Evolutionary conservation across 2,329 filamentous ascomycete species (phyloP).

Genomic region (Penicillium griseofulvum): DNA sequence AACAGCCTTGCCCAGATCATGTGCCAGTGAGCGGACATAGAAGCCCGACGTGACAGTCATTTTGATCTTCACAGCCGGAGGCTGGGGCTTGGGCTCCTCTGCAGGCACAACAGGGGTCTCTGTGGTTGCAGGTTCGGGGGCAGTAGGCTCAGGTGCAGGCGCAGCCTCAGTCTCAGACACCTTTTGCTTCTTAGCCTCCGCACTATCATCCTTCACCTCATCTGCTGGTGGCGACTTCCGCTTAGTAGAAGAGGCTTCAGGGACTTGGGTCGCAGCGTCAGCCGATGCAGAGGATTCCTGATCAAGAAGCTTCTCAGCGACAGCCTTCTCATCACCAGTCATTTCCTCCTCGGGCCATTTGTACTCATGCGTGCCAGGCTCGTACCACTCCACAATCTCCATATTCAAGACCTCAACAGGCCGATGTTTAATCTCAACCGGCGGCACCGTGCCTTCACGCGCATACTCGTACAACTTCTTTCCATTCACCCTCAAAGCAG

Average conservation of each 20-base stretch:
- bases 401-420: constrained; percentile 75
- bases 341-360: constrained; percentile 79
- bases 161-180: constrained; percentile 28
- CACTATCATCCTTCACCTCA: constrained; percentile 18
- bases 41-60: constrained; percentile 96
- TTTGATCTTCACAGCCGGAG: constrained; percentile 76
- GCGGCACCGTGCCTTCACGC: constrained; percentile 80
- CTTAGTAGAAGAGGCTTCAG: constrained; percentile 27
- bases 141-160: constrained; percentile 9
- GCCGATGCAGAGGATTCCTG: constrained; percentile 36
- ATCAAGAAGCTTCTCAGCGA: constrained; percentile 66
- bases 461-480: constrained; percentile 97
- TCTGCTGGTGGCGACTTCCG: constrained; percentile 35
- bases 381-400: constrained; percentile 78
- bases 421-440: constrained; percentile 76
- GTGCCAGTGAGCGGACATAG: constrained; percentile 90
- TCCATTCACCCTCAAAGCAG: constrained; percentile 86
- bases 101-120: constrained; percentile 13
- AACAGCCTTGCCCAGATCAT: constrained; percentile 82
- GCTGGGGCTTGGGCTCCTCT: constrained; percentile 23
- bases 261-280: constrained; percentile 25
- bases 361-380: constrained; percentile 75
- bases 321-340: constrained; percentile 68
- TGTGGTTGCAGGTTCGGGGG: constrained; percentile 12
- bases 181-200: constrained; percentile 33